Base-by-base conservation (phyloP, 2,329 filamentous ascomycete genomes). In the Plectosphaerella plurivora region DNA sequence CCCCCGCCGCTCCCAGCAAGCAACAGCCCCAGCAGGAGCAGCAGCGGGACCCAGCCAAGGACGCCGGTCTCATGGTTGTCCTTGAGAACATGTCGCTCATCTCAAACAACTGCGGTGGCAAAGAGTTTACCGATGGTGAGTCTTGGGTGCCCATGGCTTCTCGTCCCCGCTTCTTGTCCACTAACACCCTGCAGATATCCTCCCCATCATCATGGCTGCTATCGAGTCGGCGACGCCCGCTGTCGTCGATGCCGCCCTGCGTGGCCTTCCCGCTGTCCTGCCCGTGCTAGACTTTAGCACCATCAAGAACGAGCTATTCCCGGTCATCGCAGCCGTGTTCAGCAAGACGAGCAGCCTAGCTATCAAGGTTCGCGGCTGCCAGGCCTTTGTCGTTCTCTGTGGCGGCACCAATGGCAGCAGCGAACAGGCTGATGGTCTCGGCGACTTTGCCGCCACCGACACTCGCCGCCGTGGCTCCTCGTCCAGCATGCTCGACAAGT, bases 291-390 rank as follows among this genome's bases (percentile, higher is more conserved):
- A 99, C 69, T 97, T 97, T 60, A 95, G 88, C 59, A 97, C 93
- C 0, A 92, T 97, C 62, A 99, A 97, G 70, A 94, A 96, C 61
- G 93, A 97, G 57, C 79, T 99, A 1, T 99, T 99, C 67, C 94
- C 94, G 0, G 86, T 96, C 1, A 89, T 99, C 57, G 90, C 93
- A 1, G 75, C 80, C 9, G 94, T 97, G 0, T 99, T 99, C 65
- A 91, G 88, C 60, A 93, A 89, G 65, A 99, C 94, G 1, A 96
- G 84, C 65, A 97, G 91, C 65, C 81, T 99, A 52, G 89, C 88
- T 6, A 97, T 99, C 73, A 99, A 99, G 69, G 88, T 97, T 35
- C 84, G 91, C 28, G 92, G 92, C 5, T 74, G 97, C 28, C 91
- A 97, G 67, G 91, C 94, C 7, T 93, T 99, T 63, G 86, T 88